phyloP scores from a whole-genome alignment of 2,329 filamentous ascomycete genomes.

The Penicillium expansum region DNA sequence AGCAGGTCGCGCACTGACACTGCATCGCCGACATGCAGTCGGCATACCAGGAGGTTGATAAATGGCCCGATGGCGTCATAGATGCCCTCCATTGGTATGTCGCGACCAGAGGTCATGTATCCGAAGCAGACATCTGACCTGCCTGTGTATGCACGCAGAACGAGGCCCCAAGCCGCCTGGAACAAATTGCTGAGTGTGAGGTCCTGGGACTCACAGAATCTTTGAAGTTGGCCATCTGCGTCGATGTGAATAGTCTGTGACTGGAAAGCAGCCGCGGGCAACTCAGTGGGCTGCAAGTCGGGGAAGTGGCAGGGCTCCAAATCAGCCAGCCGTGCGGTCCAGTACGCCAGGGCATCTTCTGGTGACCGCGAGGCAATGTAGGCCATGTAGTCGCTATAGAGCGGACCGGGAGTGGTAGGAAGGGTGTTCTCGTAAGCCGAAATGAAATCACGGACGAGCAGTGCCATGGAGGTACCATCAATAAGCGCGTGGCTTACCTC shows the following conservation, averaged over 20 bases:
- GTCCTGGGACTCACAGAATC: background rate
- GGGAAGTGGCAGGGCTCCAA: background rate
- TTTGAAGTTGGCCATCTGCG: slow-evolving; percentile 26
- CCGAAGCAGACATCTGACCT: slow-evolving; percentile 41
- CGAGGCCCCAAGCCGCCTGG: background rate
- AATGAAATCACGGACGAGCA: slow-evolving; percentile 39
- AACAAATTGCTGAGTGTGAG: background rate
- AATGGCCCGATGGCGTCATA: slow-evolving; percentile 39
- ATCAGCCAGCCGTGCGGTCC: background rate
- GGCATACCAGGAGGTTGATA: slow-evolving; percentile 13
- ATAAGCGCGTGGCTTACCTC: slow-evolving; percentile 47
- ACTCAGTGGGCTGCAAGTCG: background rate
- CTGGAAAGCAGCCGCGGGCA: background rate
- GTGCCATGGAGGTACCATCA: slow-evolving; percentile 44
- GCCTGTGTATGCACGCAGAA: background rate
- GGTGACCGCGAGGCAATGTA: background rate
- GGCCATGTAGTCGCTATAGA: background rate
- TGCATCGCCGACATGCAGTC: slow-evolving; percentile 2
- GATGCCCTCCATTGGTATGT: slow-evolving; percentile 34
- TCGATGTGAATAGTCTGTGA: background rate
- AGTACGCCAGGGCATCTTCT: background rate
- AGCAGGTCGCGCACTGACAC: background rate
- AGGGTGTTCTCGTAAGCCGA: slow-evolving; percentile 36
- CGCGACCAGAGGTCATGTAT: slow-evolving; percentile 42
- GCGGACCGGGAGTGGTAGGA: background rate